Evolutionary conservation across 805 yeast genomes (phyloP).

Genomic region (Danielia reshetovae): DNA sequence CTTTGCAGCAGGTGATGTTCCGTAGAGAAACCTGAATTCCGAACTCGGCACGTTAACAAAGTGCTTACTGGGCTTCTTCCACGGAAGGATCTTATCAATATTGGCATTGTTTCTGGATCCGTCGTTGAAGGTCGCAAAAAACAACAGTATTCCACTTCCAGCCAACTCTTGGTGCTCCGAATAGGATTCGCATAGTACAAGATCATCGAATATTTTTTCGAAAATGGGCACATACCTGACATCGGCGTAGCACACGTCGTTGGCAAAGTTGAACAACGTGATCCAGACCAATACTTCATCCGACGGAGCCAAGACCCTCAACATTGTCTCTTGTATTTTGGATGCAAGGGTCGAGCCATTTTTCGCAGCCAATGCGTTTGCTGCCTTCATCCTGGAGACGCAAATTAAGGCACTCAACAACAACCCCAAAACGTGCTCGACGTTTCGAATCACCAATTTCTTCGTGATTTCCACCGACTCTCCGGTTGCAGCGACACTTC

Average conservation of each 20-base stretch:
- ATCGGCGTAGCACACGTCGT: constrained; percentile 29
- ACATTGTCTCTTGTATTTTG: background rate
- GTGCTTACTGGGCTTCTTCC: background rate
- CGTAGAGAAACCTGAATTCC: constrained; percentile 13
- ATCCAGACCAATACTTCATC: constrained; percentile 23
- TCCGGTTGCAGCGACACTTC: background rate
- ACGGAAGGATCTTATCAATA: background rate
- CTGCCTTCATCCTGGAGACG: constrained; percentile 2
- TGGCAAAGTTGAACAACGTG: constrained; percentile 24
- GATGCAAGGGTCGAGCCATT: constrained; percentile 1
- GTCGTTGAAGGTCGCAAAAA: constrained; percentile 19
- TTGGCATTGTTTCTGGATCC: constrained; percentile 2
- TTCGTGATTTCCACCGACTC: constrained; percentile 4
- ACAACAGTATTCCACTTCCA: constrained; percentile 21
- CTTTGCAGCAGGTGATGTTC: no score
- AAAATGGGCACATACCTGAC: constrained; percentile 18
- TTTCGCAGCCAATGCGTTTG: background rate
- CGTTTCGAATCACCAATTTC: constrained; percentile 8
- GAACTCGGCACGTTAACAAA: constrained; percentile 3
- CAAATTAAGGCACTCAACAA: constrained; percentile 9
- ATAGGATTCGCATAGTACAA: constrained; percentile 10
- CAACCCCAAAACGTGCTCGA: constrained; percentile 7
- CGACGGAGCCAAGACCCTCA: no score
- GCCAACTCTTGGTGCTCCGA: constrained; percentile 18
- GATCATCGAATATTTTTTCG: constrained; percentile 16